Conservation (phyloP, 345 rosid species). For the Eucalyptus coolabah region DNA sequence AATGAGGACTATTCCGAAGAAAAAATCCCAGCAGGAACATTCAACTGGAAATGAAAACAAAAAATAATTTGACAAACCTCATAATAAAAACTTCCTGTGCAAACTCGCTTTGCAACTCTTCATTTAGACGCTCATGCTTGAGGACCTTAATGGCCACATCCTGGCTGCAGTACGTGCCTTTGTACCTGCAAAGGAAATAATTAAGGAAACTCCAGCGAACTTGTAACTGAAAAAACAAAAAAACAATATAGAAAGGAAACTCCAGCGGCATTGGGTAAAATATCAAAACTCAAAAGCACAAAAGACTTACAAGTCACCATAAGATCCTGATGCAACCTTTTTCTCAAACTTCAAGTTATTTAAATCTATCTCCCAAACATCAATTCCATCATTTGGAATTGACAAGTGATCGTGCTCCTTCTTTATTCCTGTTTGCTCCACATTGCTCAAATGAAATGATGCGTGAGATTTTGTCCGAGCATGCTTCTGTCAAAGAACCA, state of each 20-base stretch:
- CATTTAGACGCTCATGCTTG: conserved; percentile 20
- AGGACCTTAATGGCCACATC: conserved; percentile 48
- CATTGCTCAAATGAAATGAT: conserved; percentile 4
- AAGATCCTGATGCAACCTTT: conserved; percentile 28
- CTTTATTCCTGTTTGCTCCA: conserved; percentile 13
- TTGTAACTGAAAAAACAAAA: background rate
- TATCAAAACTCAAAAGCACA: background rate
- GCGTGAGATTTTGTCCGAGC: conserved; percentile 2
- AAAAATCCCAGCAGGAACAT: background rate
- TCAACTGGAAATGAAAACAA: background rate
- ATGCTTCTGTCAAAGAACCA: conserved; percentile 16
- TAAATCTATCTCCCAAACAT: conserved; percentile 57
- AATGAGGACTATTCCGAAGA: background rate
- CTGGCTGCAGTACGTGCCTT: conserved; percentile 35
- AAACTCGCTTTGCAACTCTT: conserved; percentile 27
- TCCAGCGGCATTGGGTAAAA: background rate
- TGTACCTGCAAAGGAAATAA: conserved; percentile 16
- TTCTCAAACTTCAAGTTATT: conserved; percentile 26
- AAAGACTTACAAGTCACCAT: conserved; percentile 33
- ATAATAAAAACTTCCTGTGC: conserved; percentile 42
- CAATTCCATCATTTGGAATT: conserved; percentile 22
- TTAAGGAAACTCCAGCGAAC: background rate
- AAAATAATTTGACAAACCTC: conserved; percentile 13
- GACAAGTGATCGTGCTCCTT: background rate
- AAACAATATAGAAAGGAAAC: background rate